phyloP scores from a whole-genome alignment of 2,329 filamentous ascomycete genomes.

The Claviceps africana region DNA sequence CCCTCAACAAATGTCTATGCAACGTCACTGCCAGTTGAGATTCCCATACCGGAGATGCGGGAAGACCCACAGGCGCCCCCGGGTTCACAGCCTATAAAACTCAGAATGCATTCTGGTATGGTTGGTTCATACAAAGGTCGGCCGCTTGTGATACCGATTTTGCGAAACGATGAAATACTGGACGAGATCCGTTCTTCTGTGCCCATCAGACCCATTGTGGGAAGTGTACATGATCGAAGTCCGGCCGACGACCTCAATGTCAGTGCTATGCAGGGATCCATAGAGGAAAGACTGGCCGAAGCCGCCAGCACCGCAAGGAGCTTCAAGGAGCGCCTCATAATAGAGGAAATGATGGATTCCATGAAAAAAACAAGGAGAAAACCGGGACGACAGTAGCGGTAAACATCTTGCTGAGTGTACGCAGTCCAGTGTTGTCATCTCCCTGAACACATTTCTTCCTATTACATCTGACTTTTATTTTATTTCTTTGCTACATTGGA shows the following conservation, averaged over 20 bases:
- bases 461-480: neutral
- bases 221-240: constrained; percentile 36
- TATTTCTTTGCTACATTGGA: neutral
- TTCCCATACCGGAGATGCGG: constrained; percentile 9
- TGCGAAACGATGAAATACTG: constrained; percentile 34
- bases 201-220: constrained; percentile 36
- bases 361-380: constrained; percentile 10
- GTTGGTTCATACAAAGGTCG: constrained; percentile 41
- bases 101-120: constrained; percentile 25
- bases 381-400: constrained; percentile 8
- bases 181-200: constrained; percentile 34
- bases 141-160: constrained; percentile 37
- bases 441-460: neutral
- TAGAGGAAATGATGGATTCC: constrained; percentile 28
- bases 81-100: constrained; percentile 18
- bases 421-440: neutral
- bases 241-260: constrained; percentile 33
- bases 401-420: constrained; percentile 6
- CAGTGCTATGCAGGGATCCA: constrained; percentile 28
- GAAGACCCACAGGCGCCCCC: constrained; percentile 14
- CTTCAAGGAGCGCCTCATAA: constrained; percentile 34
- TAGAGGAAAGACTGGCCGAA: constrained; percentile 24
- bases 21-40: constrained; percentile 30
- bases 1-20: constrained; percentile 18
- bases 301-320: constrained; percentile 29